Evolutionary conservation across 345 rosid species (phyloP), one percentile per base, ranked within the genome.

Genomic region (Eucalyptus curtisii): DNA sequence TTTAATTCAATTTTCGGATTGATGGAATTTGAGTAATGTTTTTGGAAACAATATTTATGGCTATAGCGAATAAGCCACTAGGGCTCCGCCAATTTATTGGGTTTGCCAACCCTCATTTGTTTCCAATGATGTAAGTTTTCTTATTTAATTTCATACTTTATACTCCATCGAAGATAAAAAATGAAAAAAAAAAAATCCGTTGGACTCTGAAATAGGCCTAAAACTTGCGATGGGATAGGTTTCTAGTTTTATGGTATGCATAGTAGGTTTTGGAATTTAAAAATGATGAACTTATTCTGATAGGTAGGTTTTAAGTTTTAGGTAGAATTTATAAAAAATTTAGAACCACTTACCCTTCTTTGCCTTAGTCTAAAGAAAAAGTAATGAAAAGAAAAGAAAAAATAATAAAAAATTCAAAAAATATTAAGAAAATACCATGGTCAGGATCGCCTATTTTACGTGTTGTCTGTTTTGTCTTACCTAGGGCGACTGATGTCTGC

Each of bases 221-320:
- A 7, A 59, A 52, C 8, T 1, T 52, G 3, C 1, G 2, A 19
- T 13, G 6, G 0, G 6, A 7, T 6, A 12, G n/a, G 68, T 30
- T 55, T 3, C 3, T 0, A 14, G 1, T 13, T 61, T 27, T 2
- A 59, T 15, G 4, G 2, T 27, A 12, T 27, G 4, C 1, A 61
- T 6, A 3, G 0, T 1, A 30, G 8, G 2, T 12, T 30, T 27
- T 6, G 8, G 0, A 12, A 30, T 61, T 13, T 12, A 61, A 13
- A 27, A 12, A 30, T 6, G 0, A 27, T 1, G 4, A 61, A 11
- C 1, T 12, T 30, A 8, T 61, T 12, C 0, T 0, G 0, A 30
- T 13, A 3, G 1, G 4, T 24, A 55, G 1, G 2, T 61, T 55
- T 55, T 11, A 61, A 30, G 16, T 61, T 61, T 1, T 59, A 59